A percentile compares a stretch with the other conserved stretches of the same genome.
Evolutionary conservation across 2,329 filamentous ascomycete genomes (phyloP).

Genomic region (Fusarium sp.): DNA sequence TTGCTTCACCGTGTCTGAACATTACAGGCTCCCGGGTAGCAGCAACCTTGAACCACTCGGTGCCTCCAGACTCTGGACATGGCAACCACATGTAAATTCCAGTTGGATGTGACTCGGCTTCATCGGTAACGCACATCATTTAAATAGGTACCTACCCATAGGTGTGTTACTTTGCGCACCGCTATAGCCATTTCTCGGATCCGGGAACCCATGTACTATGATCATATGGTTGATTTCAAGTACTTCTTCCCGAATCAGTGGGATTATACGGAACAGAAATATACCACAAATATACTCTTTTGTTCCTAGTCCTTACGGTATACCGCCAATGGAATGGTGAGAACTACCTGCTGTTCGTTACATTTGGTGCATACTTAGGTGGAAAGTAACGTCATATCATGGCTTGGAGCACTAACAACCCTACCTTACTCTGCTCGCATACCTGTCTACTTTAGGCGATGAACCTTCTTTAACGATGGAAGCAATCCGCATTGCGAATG

Average conservation of each 20-base stretch:
- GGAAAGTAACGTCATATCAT: constrained; percentile 33
- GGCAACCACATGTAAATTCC: neutral
- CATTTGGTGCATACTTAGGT: constrained; percentile 24
- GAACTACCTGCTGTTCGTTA: neutral
- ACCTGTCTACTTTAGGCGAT: neutral
- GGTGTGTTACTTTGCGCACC: neutral
- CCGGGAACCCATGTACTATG: no score
- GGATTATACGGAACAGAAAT: no score
- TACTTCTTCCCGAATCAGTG: no score
- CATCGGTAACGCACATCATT: constrained; percentile 10
- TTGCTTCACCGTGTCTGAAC: neutral
- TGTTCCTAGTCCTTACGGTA: no score
- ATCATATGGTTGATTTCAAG: no score
- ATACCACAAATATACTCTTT: no score
- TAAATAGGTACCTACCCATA: no score
- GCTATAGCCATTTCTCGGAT: neutral
- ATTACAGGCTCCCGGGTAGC: constrained; percentile 4
- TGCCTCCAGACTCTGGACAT: neutral
- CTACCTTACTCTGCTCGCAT: constrained; percentile 8
- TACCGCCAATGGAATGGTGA: no score
- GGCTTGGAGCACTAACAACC: constrained; percentile 5
- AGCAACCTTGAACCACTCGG: neutral
- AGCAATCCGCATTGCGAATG: neutral
- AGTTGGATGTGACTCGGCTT: neutral
- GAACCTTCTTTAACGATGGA: constrained; percentile 5